Evolutionary conservation across 2,329 filamentous ascomycete genomes (phyloP), one percentile per base, ranked within the genome.

Genomic region (Curvularia sp.): DNA sequence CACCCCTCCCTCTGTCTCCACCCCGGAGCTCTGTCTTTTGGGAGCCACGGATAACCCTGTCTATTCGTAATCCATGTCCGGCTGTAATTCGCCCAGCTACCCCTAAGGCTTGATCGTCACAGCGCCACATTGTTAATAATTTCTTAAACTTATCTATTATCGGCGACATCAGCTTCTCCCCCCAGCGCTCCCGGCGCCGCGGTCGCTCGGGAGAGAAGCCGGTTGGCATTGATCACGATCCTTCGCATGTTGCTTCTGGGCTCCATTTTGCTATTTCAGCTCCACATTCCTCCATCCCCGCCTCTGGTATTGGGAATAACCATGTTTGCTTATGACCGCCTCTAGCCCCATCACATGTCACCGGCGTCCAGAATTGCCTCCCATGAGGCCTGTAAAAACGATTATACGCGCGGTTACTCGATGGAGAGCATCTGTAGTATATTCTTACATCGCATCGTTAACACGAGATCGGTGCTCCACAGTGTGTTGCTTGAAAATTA

Each of bases 61-160:
- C 13, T 8, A 34, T 25, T 19, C 27, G 6, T 6, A 4, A 43
- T 49, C 34, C 28, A 43, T 32, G 10, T 27, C 15, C 23, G 38
- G n/a, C 10, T 39, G 15, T 28, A 32, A 51, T 34, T 49, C 19
- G 36, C 23, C 13, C 25, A 38, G 15, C 39, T 25, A n/a, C 41
- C 23, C 21, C 28, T 27, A 30, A 10, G 18, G 23, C 18, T 46
- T 30, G 36, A 57, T 54, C 43, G n/a, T 54, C 55, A 13, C 38
- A n/a, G 21, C 34, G 34, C 19, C 28, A 46, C 39, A 18, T 30
- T 18, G 53, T 32, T 32, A 49, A 49, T 49, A 10, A 49, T 38
- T 15, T 23, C 10, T 21, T 23, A 34, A 36, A 13, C 9, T 19
- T 15, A 23, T 46, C 41, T 30, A 39, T n/a, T n/a, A n/a, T 19